Evolutionary conservation across 371 early-diverging fungal genomes (phyloP).

Genomic region (Syncephalastrum racemosum): DNA sequence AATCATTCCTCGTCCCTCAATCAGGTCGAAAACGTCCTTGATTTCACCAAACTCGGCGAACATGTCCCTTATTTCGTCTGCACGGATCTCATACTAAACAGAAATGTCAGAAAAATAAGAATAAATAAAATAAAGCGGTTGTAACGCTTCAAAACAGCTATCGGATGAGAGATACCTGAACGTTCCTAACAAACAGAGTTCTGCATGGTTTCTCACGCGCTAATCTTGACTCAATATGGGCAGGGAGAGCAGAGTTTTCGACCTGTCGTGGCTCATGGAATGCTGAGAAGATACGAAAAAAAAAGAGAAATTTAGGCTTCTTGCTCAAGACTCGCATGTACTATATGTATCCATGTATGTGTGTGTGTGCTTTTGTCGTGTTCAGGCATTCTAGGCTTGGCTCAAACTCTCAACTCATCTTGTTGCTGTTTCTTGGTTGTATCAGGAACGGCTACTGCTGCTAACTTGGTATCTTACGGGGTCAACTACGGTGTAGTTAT

Average conservation of each 20-base stretch:
- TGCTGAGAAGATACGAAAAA: no score
- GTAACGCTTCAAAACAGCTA: not conserved
- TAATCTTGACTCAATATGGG: conserved; percentile 44
- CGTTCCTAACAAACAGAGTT: conserved; percentile 56
- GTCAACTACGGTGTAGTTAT: no score
- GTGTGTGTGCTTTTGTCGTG: no score
- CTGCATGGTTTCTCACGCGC: conserved; percentile 52
- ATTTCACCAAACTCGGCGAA: conserved; percentile 53
- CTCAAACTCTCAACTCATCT: no score
- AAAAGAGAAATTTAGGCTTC: no score
- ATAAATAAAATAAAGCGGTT: not conserved
- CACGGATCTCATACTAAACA: conserved; percentile 1
- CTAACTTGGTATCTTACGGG: no score
- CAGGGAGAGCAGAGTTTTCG: conserved; percentile 26
- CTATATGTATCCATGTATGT: no score
- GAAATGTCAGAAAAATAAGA: conserved; percentile 9
- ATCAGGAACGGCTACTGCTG: no score
- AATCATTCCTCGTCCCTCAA: conserved; percentile 53
- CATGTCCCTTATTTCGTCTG: conserved; percentile 32
- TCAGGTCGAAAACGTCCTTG: conserved; percentile 47
- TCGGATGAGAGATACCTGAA: conserved; percentile 41
- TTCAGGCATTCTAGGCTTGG: no score
- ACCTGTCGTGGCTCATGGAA: no score
- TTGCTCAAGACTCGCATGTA: no score
- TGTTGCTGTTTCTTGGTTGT: no score